Evolutionary conservation across 352 stramenopile species (phyloP).

Genomic region (Pythium guiyangense): DNA sequence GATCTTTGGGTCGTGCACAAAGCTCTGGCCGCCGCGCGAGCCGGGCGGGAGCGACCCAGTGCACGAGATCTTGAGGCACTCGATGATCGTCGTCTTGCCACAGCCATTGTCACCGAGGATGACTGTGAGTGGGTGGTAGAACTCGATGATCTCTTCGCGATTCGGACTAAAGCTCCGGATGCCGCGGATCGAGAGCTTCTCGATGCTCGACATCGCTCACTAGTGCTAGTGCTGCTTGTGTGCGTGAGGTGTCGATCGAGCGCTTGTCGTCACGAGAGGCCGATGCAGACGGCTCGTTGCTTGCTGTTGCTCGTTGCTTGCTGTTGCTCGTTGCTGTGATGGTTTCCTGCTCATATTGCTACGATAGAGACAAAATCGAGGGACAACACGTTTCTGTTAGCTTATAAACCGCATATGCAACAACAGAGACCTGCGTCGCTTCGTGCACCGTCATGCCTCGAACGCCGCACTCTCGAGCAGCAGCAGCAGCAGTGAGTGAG

Average conservation of each 20-base stretch:
- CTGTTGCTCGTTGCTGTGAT: no score
- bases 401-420: not conserved
- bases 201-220: slow-evolving; percentile 93
- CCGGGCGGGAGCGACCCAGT: slow-evolving; percentile 94
- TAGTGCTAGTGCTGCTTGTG: no score
- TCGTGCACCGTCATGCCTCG: no score
- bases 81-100: slow-evolving; percentile 99
- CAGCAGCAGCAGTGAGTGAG: not conserved
- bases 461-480: no score
- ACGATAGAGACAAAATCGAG: no score
- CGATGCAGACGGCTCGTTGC: not conserved
- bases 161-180: slow-evolving; percentile 97
- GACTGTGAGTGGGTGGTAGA: slow-evolving; percentile 99
- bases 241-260: not conserved
- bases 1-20: slow-evolving; percentile 97
- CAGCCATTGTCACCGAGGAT: slow-evolving; percentile 96
- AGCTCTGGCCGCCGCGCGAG: slow-evolving; percentile 84
- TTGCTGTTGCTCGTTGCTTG: not conserved
- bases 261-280: not conserved
- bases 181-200: slow-evolving; percentile 98
- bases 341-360: no score
- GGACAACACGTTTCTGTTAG: not conserved
- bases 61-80: slow-evolving; percentile 97
- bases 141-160: slow-evolving; percentile 94
- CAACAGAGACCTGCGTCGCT: not conserved